These are phyloP conservation scores for Veloboletus limbatus DNA, from an alignment of 1,284 basidiomycete genomes.

Conservation along the genomic window DNA sequence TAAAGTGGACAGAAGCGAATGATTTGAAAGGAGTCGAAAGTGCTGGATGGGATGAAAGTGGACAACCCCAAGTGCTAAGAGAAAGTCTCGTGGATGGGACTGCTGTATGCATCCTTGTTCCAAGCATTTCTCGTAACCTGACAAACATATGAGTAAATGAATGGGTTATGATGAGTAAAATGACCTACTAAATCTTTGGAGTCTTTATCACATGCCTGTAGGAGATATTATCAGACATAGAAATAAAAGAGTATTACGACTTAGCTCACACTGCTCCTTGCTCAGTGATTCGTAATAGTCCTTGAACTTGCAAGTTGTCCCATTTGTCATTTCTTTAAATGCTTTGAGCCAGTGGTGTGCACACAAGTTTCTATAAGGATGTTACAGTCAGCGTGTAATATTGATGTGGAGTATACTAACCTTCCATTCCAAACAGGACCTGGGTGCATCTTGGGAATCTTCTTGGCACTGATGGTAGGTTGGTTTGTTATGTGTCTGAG, in stretches of 20 bases:
- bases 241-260: neutral
- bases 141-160: neutral
- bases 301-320: neutral
- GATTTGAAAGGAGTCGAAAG: no score
- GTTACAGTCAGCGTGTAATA: no score
- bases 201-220: neutral
- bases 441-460: no score
- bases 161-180: neutral
- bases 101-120: no score
- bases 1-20: no score
- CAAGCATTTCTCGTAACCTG: neutral
- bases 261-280: neutral
- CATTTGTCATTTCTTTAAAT: neutral
- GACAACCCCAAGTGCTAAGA: no score
- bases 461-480: no score
- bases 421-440: no score
- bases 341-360: neutral
- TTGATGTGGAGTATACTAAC: no score
- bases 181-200: neutral
- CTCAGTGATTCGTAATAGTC: neutral
- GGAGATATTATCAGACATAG: neutral
- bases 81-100: no score
- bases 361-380: neutral
- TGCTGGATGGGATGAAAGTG: no score
- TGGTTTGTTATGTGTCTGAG: no score